These are phyloP conservation scores for Penicillium odoratum DNA, from an alignment of 495 filamentous ascomycete species.

Conservation along the genomic window DNA sequence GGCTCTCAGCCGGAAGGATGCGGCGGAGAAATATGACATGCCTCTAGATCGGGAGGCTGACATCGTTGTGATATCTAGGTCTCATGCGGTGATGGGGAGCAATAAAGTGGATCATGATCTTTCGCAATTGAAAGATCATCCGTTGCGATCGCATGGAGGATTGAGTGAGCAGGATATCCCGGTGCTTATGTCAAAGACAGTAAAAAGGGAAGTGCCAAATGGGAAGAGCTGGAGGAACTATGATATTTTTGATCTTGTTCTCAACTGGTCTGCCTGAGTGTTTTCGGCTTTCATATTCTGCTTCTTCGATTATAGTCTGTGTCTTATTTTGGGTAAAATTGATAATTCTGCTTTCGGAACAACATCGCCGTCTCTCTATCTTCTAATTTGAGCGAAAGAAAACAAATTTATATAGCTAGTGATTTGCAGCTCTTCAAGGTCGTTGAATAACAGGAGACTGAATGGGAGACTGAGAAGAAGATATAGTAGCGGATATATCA, in stretches of 20 bases:
- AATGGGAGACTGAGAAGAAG: too few species aligned
- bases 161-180: slow-evolving; percentile 34
- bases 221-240: slow-evolving; percentile 32
- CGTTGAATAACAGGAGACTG: too few species aligned
- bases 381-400: too few species aligned
- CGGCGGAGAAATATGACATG: slow-evolving; percentile 32
- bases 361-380: neutral
- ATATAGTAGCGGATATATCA: too few species aligned
- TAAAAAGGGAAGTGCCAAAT: neutral
- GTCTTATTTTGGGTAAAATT: neutral
- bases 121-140: slow-evolving; percentile 26
- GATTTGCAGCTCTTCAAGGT: too few species aligned
- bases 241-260: slow-evolving; percentile 35
- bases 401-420: too few species aligned
- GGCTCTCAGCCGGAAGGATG: slow-evolving; percentile 27
- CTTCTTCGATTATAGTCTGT: neutral
- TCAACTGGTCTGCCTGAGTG: slow-evolving; percentile 22
- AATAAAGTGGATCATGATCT: slow-evolving; percentile 32
- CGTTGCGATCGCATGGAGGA: slow-evolving; percentile 36
- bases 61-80: slow-evolving; percentile 32
- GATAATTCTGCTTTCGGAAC: neutral
- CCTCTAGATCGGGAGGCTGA: slow-evolving; percentile 36
- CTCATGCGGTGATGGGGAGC: slow-evolving; percentile 31
- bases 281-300: neutral
- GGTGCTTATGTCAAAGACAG: slow-evolving; percentile 28